Evolutionary conservation across 169 alveolate species (phyloP).

Genomic region (Plasmodium vivax): DNA sequence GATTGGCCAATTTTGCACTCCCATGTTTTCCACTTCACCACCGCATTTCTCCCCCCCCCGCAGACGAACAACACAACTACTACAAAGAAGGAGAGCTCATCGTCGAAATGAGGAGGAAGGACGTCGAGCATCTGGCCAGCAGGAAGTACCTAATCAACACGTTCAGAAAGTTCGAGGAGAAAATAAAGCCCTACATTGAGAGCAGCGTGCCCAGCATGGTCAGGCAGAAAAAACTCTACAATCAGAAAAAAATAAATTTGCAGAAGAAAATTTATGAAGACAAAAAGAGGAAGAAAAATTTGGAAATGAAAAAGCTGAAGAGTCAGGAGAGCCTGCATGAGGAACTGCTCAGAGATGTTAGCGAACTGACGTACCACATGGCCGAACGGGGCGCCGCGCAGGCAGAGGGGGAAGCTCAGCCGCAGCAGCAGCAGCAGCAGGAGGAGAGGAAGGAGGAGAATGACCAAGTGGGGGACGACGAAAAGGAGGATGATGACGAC

Average conservation of each 20-base stretch:
- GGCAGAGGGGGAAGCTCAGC: background rate
- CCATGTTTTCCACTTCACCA: background rate
- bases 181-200: conserved; percentile 70
- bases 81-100: conserved; percentile 36
- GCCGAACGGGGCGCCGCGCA: background rate
- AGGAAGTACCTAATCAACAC: conserved; percentile 51
- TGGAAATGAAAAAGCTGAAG: conserved; percentile 40
- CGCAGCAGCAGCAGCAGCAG: background rate
- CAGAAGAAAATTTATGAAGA: conserved; percentile 71
- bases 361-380: conserved; percentile 41
- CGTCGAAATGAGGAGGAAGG: conserved; percentile 28
- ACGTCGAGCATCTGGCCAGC: conserved; percentile 56
- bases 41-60: background rate
- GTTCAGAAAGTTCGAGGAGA: conserved; percentile 62
- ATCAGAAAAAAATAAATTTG: conserved; percentile 36
- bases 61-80: conserved; percentile 45
- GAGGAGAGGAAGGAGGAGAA: background rate
- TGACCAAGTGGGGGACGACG: background rate
- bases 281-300: conserved; percentile 36
- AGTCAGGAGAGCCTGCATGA: conserved; percentile 34
- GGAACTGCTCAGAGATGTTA: conserved; percentile 43
- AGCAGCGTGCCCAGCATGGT: conserved; percentile 74
- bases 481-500: background rate
- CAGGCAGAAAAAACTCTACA: conserved; percentile 48
- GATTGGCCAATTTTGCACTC: background rate